These are phyloP conservation scores for Trichoderma sp. DNA, from an alignment of 2,329 filamentous ascomycete genomes.

Conservation along the genomic window DNA sequence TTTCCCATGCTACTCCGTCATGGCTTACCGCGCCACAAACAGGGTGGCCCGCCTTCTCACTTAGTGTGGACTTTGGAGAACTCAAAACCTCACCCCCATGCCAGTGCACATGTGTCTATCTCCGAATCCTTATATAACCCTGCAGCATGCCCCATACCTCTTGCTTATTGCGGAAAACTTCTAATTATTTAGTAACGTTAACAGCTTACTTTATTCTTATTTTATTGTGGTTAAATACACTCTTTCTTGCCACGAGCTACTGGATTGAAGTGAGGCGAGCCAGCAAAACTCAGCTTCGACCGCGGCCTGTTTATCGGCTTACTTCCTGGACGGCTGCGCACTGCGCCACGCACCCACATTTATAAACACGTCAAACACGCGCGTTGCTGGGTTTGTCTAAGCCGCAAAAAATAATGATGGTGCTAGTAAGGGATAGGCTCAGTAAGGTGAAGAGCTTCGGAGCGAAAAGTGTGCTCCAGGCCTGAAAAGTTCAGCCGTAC, in stretches of 20 bases:
- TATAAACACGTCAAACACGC: background rate
- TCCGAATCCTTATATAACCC: background rate
- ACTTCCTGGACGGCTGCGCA: background rate
- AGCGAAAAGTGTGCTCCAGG: background rate
- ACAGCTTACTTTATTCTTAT: background rate
- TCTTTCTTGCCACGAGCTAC: background rate
- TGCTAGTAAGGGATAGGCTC: background rate
- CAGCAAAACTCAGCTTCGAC: background rate
- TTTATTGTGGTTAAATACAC: background rate
- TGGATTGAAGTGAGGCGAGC: background rate
- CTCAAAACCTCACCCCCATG: background rate
- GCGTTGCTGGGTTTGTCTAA: background rate
- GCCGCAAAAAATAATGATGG: background rate
- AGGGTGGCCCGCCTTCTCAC: background rate
- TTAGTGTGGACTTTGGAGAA: background rate
- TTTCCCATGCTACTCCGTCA: background rate
- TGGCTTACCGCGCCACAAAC: background rate
- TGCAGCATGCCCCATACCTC: background rate
- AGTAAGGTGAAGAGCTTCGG: background rate
- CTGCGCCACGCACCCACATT: conserved; percentile 22
- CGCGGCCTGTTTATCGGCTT: background rate
- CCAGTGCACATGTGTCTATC: background rate
- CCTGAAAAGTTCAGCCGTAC: background rate
- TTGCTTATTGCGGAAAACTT: background rate
- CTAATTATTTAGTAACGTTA: background rate